phyloP scores from a whole-genome alignment of 2,329 filamentous ascomycete species.

The Aspergillus aculeatinus region DNA sequence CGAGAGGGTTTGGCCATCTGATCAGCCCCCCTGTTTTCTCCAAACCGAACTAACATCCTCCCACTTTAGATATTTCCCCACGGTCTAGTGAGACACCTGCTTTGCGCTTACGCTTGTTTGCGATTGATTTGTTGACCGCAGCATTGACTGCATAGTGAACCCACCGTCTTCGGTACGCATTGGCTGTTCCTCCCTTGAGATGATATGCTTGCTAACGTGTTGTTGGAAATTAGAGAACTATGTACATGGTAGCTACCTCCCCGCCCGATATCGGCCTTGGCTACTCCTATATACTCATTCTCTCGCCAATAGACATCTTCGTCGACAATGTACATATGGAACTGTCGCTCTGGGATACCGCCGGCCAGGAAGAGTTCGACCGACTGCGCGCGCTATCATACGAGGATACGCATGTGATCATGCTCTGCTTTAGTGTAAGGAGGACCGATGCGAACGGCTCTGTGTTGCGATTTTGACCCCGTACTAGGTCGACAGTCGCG shows the following conservation, averaged over 20 bases:
- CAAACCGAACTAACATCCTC: slow-evolving; percentile 19
- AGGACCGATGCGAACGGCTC: not conserved
- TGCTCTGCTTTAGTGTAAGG: slow-evolving; percentile 89
- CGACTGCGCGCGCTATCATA: slow-evolving; percentile 92
- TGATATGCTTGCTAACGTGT: slow-evolving; percentile 28
- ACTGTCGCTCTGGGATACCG: slow-evolving; percentile 96
- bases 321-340: slow-evolving; percentile 97
- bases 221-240: slow-evolving; percentile 71
- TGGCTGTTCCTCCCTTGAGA: slow-evolving; percentile 10
- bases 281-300: slow-evolving; percentile 20
- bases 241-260: slow-evolving; percentile 72
- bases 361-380: slow-evolving; percentile 98
- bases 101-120: not conserved
- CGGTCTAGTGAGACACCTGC: slow-evolving; percentile 71
- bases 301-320: slow-evolving; percentile 72
- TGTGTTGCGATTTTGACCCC: not conserved
- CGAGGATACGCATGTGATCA: slow-evolving; percentile 96
- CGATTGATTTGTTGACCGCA: slow-evolving; percentile 22
- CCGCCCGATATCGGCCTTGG: not conserved
- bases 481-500: slow-evolving; percentile 78
- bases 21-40: slow-evolving; percentile 8
- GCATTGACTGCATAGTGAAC: slow-evolving; percentile 59
- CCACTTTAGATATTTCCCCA: slow-evolving; percentile 78
- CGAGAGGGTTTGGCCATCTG: slow-evolving; percentile 69
- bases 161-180: slow-evolving; percentile 76